These are phyloP conservation scores for Stropharia rugosoannulata DNA, from an alignment of 768 basidiomycete species.

Conservation along the genomic window DNA sequence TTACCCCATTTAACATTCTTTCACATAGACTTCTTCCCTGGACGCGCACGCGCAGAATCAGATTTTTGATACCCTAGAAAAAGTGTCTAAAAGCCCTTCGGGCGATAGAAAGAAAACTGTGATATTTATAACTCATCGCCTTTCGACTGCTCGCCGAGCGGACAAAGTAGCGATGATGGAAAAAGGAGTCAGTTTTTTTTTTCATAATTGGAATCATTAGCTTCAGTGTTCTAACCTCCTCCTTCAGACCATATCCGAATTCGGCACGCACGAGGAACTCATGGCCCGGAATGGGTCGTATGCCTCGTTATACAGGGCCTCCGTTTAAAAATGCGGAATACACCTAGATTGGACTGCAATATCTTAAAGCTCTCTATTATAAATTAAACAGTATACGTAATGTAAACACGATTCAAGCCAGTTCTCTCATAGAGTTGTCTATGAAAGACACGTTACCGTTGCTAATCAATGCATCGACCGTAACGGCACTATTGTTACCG, in stretches of 20 bases:
- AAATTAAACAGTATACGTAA: conserved; percentile 7
- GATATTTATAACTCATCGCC: conserved; percentile 81
- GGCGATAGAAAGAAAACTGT: conserved; percentile 68
- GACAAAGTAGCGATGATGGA: conserved; percentile 91
- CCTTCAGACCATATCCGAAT: conserved; percentile 67
- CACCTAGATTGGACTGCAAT: conserved; percentile 1
- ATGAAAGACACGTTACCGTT: conserved; percentile 68
- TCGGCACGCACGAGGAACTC: conserved; percentile 72
- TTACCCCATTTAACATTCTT: conserved; percentile 5
- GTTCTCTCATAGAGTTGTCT: conserved; percentile 56
- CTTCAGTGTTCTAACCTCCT: background rate
- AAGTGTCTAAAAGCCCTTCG: conserved; percentile 55
- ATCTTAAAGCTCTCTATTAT: background rate
- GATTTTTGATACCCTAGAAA: conserved; percentile 74
- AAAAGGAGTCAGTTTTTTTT: conserved; percentile 48
- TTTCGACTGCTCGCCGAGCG: conserved; percentile 78
- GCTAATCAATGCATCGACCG: conserved; percentile 68
- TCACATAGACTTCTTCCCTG: conserved; percentile 68
- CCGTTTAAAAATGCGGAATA: conserved; percentile 39
- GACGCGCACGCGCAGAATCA: conserved; percentile 80
- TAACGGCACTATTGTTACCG: conserved; percentile 35
- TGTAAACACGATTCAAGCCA: conserved; percentile 27
- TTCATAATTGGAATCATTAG: background rate
- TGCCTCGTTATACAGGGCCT: conserved; percentile 68
- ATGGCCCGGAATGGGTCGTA: conserved; percentile 60